Evolutionary conservation across 1,139 yeast species (phyloP), one percentile per base, ranked within the genome.

Genomic region (Geotrichum citri-aurantii): DNA sequence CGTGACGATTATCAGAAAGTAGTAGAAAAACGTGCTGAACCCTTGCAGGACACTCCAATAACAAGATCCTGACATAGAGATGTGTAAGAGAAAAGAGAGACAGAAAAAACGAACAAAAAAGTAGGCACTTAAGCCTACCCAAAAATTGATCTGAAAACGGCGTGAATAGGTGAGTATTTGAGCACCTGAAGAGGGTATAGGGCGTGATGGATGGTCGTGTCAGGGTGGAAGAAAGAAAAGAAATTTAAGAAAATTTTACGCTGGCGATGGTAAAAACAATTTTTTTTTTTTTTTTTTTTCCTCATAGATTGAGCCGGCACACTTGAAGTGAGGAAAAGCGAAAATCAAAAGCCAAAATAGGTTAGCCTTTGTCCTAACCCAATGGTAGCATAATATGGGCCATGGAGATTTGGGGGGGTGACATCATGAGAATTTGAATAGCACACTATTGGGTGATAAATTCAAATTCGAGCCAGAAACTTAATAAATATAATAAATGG

Each of bases 1-100:
- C 1, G 97, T 88, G 47, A 91, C 78, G 52, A 93, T 81, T 24
- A 90, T 83, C 55, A 90, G 81, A 21, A 83, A 74, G 59, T 91
- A 78, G 69, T 71, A 70, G 33, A 70, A 56, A 44, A 64, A 58
- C 50, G 73, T 68, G 55, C 68, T 64, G 31, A 63, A 57, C 37
- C 66, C 65, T 55, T 66, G 69, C 24, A 70, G 48, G 27, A 67
- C 12, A 14, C 50, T 49, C 54, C 42, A 50, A 33, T 49, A 49
- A n/a, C 14, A 12, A 24, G 29, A 23, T 23, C 27, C 48, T 46
- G 29, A n/a, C 48, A 24, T 46, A 14, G 48, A 23, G 11, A 12
- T 24, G 26, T 21, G n/a, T 26, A 46, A 46, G 21, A 21, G 21
- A 46, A 46, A 24, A 10, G 6, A 21, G 6, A 14, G 4, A 14